Percentiles rank a stretch among this genome's conserved stretches.
Conservation (phyloP, 1,284 basidiomycete genomes). For the Fomitopsis pinicola region DNA sequence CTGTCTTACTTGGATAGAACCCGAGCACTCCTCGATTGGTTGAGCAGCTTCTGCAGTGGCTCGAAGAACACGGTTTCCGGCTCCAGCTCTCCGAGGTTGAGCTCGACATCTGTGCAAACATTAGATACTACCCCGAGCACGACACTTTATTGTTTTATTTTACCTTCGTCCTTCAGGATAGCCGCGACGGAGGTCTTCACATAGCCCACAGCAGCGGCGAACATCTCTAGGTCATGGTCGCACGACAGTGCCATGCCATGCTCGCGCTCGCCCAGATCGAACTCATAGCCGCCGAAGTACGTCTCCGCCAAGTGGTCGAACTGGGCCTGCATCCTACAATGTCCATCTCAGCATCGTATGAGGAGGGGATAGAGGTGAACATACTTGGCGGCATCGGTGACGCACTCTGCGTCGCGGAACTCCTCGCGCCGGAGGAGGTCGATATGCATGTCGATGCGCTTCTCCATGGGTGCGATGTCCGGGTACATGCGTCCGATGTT, state of each 20-base stretch:
- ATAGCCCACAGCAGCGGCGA: conserved; percentile 84
- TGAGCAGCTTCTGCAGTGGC: conserved; percentile 77
- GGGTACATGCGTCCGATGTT: conserved; percentile 79
- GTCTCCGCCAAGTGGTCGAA: conserved; percentile 88
- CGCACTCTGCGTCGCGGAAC: conserved; percentile 91
- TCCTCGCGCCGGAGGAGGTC: conserved; percentile 81
- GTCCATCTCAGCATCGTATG: neutral
- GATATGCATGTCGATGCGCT: conserved; percentile 88
- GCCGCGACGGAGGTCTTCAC: conserved; percentile 80
- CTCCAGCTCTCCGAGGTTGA: conserved; percentile 72
- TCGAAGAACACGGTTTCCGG: conserved; percentile 71
- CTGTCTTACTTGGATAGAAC: conserved; percentile 66
- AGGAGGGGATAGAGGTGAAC: conserved; percentile 21
- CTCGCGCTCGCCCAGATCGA: conserved; percentile 85
- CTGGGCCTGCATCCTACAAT: conserved; percentile 76
- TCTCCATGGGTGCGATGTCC: conserved; percentile 87
- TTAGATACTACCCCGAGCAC: neutral
- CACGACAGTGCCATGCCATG: conserved; percentile 77
- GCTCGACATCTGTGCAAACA: conserved; percentile 51
- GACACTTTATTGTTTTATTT: conserved; percentile 21
- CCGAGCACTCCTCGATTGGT: conserved; percentile 80
- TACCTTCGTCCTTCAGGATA: conserved; percentile 75
- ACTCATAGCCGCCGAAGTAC: conserved; percentile 77
- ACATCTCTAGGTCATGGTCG: conserved; percentile 89
- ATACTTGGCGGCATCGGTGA: conserved; percentile 82